Conservation (phyloP, 2,329 filamentous ascomycete genomes). For the Chaetomium strumarium region DNA sequence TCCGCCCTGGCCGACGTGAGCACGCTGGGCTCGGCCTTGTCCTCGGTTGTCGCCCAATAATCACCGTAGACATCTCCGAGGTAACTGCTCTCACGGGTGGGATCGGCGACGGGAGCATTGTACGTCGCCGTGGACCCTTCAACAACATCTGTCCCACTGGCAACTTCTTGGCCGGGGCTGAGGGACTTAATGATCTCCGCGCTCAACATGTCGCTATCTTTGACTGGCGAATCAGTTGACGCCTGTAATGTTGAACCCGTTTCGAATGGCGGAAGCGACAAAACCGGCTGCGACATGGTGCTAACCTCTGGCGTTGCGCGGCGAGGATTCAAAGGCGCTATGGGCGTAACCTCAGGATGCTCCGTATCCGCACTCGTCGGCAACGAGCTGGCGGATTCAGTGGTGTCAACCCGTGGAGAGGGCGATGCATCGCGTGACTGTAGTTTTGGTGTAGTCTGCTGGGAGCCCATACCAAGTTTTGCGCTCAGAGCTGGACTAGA, state of each 20-base stretch:
- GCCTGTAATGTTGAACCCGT: constrained; percentile 44
- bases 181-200: constrained; percentile 71
- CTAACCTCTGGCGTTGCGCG: constrained; percentile 27
- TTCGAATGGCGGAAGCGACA: constrained; percentile 33
- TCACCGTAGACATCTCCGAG: constrained; percentile 61
- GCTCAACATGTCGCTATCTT: constrained; percentile 64
- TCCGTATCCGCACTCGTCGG: constrained; percentile 13
- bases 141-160: constrained; percentile 3
- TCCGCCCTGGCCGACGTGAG: not conserved
- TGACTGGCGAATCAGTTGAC: constrained; percentile 46
- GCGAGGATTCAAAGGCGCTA: constrained; percentile 41
- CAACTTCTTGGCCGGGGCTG: constrained; percentile 40
- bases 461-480: constrained; percentile 4
- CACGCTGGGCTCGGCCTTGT: constrained; percentile 28
- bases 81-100: constrained; percentile 53
- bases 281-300: constrained; percentile 32
- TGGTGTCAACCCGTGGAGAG: not conserved
- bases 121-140: constrained; percentile 22
- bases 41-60: constrained; percentile 53
- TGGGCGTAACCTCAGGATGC: constrained; percentile 33
- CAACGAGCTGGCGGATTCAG: constrained; percentile 18
- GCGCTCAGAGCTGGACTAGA: constrained; percentile 13
- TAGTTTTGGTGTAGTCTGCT: not conserved
- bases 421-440: not conserved
- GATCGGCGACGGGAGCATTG: constrained; percentile 12